phyloP scores from a whole-genome alignment of 2,329 filamentous ascomycete genomes.

The Aspergillus spinulosporus region DNA sequence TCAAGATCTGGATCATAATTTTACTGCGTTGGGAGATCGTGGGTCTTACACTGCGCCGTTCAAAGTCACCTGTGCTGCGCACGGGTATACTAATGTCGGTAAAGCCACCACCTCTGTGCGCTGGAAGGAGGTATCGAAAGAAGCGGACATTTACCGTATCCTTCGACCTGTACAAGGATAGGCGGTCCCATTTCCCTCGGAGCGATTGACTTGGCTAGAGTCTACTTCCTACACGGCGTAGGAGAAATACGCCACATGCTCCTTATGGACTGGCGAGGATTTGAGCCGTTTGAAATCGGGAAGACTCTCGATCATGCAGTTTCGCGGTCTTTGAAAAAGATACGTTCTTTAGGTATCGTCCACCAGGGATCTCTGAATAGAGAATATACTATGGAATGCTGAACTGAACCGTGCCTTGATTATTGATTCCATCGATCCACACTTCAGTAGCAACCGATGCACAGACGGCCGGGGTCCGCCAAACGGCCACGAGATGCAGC shows the following conservation, averaged over 20 bases:
- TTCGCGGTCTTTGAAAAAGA: conserved; percentile 9
- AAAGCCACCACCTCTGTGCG: conserved; percentile 33
- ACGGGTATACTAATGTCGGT: conserved; percentile 30
- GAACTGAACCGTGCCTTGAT: conserved; percentile 23
- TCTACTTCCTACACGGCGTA: conserved; percentile 31
- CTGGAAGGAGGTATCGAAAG: conserved; percentile 28
- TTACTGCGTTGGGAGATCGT: conserved; percentile 25
- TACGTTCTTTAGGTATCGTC: conserved; percentile 21
- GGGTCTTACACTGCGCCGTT: conserved; percentile 30
- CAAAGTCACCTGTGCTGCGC: conserved; percentile 28
- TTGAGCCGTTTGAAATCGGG: not conserved
- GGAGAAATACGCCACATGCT: conserved; percentile 31
- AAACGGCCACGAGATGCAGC: not conserved
- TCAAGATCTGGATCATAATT: conserved; percentile 27
- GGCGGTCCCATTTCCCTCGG: conserved; percentile 32
- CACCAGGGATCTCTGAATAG: conserved; percentile 23
- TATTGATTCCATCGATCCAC: conserved; percentile 24
- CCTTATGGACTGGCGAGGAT: conserved; percentile 30
- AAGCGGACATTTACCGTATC: conserved; percentile 27
- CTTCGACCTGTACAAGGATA: conserved; percentile 28
- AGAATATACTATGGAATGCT: conserved; percentile 29
- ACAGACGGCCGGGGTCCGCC: not conserved
- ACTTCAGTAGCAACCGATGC: conserved; percentile 3
- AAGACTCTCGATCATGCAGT: conserved; percentile 2
- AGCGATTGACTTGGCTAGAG: conserved; percentile 25